phyloP scores from a whole-genome alignment of 1,139 yeast genomes.

The Suhomyces bolitotheri region DNA sequence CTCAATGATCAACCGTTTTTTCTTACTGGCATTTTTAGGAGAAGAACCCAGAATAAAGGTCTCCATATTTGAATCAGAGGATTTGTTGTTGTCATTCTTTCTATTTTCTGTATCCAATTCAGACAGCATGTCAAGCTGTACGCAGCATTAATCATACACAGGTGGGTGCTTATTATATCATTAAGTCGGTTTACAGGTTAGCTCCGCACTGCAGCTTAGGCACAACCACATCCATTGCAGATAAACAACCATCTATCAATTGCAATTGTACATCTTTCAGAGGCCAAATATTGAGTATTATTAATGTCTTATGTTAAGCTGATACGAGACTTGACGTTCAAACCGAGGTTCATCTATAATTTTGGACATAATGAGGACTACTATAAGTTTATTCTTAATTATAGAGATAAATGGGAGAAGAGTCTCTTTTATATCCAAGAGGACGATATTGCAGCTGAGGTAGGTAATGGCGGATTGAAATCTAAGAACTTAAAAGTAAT shows the following conservation, averaged over 20 bases:
- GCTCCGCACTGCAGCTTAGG: too few relatives aligned
- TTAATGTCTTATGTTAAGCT: too few relatives aligned
- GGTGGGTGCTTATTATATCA: too few relatives aligned
- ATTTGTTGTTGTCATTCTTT: not conserved
- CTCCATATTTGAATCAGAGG: not conserved
- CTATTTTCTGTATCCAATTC: conserved; percentile 1
- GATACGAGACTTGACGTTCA: conserved; percentile 32
- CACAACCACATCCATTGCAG: not conserved
- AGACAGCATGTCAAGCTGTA: conserved; percentile 7
- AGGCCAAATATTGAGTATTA: too few relatives aligned
- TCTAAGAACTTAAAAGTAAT: conserved; percentile 8
- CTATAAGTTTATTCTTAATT: conserved; percentile 28
- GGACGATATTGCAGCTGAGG: conserved; percentile 12
- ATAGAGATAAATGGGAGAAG: conserved; percentile 38
- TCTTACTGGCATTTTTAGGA: conserved; percentile 8
- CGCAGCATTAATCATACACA: not conserved
- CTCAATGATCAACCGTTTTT: conserved; percentile 15
- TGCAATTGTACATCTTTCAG: not conserved
- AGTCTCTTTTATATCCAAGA: conserved; percentile 37
- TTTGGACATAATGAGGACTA: conserved; percentile 37
- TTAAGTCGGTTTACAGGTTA: conserved; percentile 1
- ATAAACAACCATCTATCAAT: not conserved
- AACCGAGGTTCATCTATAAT: conserved; percentile 35
- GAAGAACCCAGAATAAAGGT: not conserved
- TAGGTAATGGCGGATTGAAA: conserved; percentile 11